Evolutionary conservation across 2,329 filamentous ascomycete genomes (phyloP).

Genomic region (Botryotinia globosa): DNA sequence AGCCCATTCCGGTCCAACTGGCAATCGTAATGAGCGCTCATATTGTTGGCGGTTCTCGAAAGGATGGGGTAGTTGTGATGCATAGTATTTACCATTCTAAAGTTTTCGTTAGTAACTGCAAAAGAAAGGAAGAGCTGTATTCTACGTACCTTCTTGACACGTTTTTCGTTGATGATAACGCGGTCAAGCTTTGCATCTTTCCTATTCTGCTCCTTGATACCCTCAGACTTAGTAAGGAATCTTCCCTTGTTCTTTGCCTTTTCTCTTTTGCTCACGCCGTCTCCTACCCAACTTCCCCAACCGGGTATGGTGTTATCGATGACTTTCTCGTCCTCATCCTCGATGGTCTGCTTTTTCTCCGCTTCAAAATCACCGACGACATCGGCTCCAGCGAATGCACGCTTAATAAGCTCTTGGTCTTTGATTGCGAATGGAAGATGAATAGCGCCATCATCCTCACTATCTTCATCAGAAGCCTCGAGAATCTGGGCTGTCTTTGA

Average conservation of each 20-base stretch:
- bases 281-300: constrained; percentile 90
- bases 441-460: constrained; percentile 48
- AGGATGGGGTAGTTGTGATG: constrained; percentile 78
- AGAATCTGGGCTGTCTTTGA: constrained; percentile 30
- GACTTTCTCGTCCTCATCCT: constrained; percentile 79
- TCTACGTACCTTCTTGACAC: constrained; percentile 71
- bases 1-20: constrained; percentile 90
- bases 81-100: constrained; percentile 82
- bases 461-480: constrained; percentile 36
- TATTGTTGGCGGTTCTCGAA: constrained; percentile 88
- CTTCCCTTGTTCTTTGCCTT: constrained; percentile 60
- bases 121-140: neutral
- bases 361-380: constrained; percentile 75
- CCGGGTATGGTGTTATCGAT: constrained; percentile 84
- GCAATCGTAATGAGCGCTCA: constrained; percentile 80
- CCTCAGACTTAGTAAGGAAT: constrained; percentile 65
- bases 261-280: constrained; percentile 71
- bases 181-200: constrained; percentile 78
- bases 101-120: constrained; percentile 18
- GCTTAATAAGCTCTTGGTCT: constrained; percentile 68
- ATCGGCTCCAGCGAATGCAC: constrained; percentile 85
- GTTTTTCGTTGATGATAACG: constrained; percentile 92
- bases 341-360: constrained; percentile 71
- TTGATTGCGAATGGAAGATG: constrained; percentile 57
- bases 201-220: constrained; percentile 71